Evolutionary conservation across 164 flowering plant genomes (phyloP), one percentile per base, ranked within the genome.

Genomic region (Aristolochia fimbriata): DNA sequence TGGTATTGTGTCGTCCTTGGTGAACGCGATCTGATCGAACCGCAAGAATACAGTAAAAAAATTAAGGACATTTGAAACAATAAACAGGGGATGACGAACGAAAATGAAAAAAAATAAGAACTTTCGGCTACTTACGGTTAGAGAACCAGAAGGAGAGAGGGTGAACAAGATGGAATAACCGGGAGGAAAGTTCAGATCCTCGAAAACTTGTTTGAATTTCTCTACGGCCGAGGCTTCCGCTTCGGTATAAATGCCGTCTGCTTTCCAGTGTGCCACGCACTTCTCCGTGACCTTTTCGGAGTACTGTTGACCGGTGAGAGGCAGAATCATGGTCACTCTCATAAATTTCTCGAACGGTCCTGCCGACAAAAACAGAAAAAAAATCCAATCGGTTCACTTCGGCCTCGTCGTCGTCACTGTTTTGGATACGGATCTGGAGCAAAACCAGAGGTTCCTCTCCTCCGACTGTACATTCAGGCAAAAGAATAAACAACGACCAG

Each of bases 331-430:
- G 0, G 85, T 85, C 61, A 86, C 85, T 59, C 61, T 73, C 0
- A 68, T 76, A 70, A 85, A 84, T 62, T 89, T 92, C 77, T 87
- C 94, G 43, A 87, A 92, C 4, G 86, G 81, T 45, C 96, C 98
- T 88, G 30, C 25, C 52, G n/a, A 17, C 52, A 49, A 4, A 13
- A 49, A 27, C 2, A 27, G 5, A 5, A 20, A 49, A 19, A 49
- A 20, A 49, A 17, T 37, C 10, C 43, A 37, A 37, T 6, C 43
- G 4, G 11, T 37, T 37, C 43, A 37, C n/a, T n/a, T n/a, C n/a
- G n/a, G 43, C 11, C 43, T 10, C 11, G 43, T 37, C 0, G n/a
- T n/a, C n/a, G n/a, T n/a, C n/a, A 31, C 3, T 31, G 37, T 31
- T 31, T 31, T 3, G 37, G 7, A 31, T 31, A 31, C 7, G 7